Evolutionary conservation across 1,284 basidiomycete species (phyloP), one percentile per base, ranked within the genome.

Genomic region (Phenoliferia sp.): DNA sequence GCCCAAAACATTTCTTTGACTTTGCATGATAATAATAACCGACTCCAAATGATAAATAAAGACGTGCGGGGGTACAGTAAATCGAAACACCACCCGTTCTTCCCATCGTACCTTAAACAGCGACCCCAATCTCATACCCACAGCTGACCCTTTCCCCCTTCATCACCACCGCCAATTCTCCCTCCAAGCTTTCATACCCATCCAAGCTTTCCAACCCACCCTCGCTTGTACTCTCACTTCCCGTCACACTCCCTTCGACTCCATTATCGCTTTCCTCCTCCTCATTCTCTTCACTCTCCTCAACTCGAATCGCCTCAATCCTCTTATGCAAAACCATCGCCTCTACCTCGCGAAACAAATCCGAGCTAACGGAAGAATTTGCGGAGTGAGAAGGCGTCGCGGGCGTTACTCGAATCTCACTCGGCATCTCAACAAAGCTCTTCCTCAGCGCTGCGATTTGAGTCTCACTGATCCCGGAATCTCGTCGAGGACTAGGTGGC

Each of bases 121-220:
- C 71, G 48, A 70, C 58, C 2, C 71, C 71, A 39, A 71, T 67
- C 28, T 67, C 66, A 54, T 69, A 70, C 26, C 32, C 69, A 57
- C 71, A 70, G 32, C 62, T 65, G 44, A 73, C 58, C 9, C 71
- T 44, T 62, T 73, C 66, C 16, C 71, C 71, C 65, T 67, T 68
- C 59, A 69, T 71, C 12, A 73, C 71, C 28, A 73, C 58, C 3
- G 56, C 71, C 29, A 65, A 56, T 19, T 68, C 70, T 9, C 32
- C 50, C 16, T 59, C 56, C 62, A 17, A 35, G 44, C 31, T 59
- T 29, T 56, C 48, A 28, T 62, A 33, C 7, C 58, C 48, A 26
- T 58, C 28, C 6, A 35, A 19, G 54, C 32, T 58, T 17, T 66
- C 67, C 29, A 55, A 50, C 31, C 57, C 64, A 36, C 22, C 39